These are phyloP conservation scores for Blastobotrys terrestris DNA, from an alignment of 805 yeast species.

Conservation along the genomic window DNA sequence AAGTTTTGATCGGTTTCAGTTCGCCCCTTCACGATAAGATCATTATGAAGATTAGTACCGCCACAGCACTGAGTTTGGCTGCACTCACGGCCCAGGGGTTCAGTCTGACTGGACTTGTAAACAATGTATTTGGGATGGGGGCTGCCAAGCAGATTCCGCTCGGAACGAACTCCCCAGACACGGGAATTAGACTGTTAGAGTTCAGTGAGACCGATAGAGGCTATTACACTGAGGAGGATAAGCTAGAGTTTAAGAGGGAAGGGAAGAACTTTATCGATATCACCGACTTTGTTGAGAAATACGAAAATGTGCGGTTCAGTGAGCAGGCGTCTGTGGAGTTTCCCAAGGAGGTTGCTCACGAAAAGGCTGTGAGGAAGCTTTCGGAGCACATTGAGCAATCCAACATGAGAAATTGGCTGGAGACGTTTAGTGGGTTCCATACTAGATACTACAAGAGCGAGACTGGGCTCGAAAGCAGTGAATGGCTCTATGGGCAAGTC, in stretches of 20 bases:
- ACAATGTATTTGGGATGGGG: not conserved
- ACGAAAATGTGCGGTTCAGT: not conserved
- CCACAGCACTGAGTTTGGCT: not conserved
- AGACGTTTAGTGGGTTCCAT: conserved; percentile 59
- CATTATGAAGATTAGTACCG: not conserved
- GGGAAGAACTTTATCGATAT: conserved; percentile 60
- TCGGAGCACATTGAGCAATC: conserved; percentile 40
- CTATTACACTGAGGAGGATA: conserved; percentile 38
- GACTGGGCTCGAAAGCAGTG: conserved; percentile 62
- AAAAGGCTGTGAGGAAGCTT: conserved; percentile 37
- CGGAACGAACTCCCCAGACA: not conserved
- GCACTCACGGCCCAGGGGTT: not conserved
- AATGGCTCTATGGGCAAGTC: conserved; percentile 57
- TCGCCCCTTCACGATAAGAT: not conserved
- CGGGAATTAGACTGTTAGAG: conserved; percentile 14
- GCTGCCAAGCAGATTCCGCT: not conserved
- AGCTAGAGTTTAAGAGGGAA: conserved; percentile 37
- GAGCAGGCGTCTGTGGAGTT: conserved; percentile 35
- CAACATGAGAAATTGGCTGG: conserved; percentile 48
- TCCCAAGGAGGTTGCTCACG: conserved; percentile 42
- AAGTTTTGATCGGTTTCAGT: not conserved
- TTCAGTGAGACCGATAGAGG: conserved; percentile 8
- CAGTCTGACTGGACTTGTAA: not conserved
- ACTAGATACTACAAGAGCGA: conserved; percentile 72
- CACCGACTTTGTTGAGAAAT: conserved; percentile 37